Base-by-base conservation (phyloP, 495 filamentous ascomycete species). In the Thozetella sp. region DNA sequence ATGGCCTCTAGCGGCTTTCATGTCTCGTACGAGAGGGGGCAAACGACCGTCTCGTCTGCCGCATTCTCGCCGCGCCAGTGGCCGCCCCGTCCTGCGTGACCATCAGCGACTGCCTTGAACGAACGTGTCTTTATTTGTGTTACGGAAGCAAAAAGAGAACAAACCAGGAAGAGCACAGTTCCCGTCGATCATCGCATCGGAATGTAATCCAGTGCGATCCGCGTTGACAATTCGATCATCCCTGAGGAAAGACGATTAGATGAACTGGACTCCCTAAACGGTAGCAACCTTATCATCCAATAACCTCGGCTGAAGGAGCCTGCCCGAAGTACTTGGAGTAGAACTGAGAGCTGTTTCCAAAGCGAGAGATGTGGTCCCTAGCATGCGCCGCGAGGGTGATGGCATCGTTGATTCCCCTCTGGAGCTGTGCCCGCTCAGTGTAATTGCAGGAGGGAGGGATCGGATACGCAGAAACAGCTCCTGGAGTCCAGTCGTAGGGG, bases 31-130 rank as follows among this genome's bases (percentile, higher is more conserved):
- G 83, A 86, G 15, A 82, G 71, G 10, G 76, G 72, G 68, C 84
- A 88, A 65, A 88, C 86, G 43, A 87, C 86, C 25, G 86, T 87
- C 64, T 88, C 82, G 9, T 75, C 67, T 3, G 83, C 84, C 9
- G 77, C 81, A 59, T 86, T 87, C 25, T 64, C 58, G 58, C 84
- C 84, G 26, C 86, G 79, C 81, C 80, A 86, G 74, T 88, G 85
- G 54, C 84, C 85, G 27, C 70, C 84, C 74, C 77, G 86, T 51
- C 74, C 80, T 82, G 46, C 65, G 25, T n/a, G n/a, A n/a, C n/a
- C n/a, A n/a, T n/a, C n/a, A n/a, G n/a, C n/a, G n/a, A n/a, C n/a
- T n/a, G n/a, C n/a, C n/a, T n/a, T n/a, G n/a, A n/a, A n/a, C n/a
- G 24, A 22, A 51, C 56, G 23, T 34, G 37, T 59, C 46, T 30